These are phyloP conservation scores for Endoconidiophora polonica DNA, from an alignment of 2,329 filamentous ascomycete genomes.

Conservation along the genomic window DNA sequence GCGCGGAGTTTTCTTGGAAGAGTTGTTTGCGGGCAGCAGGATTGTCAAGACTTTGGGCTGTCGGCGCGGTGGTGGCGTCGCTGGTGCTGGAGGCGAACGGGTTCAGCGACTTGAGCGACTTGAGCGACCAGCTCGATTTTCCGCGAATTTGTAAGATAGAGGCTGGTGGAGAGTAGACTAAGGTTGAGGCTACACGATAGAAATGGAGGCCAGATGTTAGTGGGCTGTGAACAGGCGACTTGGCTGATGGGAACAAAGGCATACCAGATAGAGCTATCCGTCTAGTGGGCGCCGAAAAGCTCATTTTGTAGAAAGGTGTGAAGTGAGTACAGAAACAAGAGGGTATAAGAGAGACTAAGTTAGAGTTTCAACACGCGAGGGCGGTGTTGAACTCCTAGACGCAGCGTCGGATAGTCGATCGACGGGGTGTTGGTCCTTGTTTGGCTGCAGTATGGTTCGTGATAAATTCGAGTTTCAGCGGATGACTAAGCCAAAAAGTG, in stretches of 20 bases:
- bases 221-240: neutral
- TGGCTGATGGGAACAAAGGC: neutral
- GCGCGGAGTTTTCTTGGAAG: slow-evolving; percentile 24
- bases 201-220: slow-evolving; percentile 1
- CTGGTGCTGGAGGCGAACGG: slow-evolving; percentile 12
- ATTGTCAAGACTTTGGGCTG: slow-evolving; percentile 25
- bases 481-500: too few relatives aligned
- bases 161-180: slow-evolving; percentile 7
- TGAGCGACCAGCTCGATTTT: slow-evolving; percentile 22
- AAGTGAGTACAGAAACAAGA: neutral
- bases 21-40: slow-evolving; percentile 27
- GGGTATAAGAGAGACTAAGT: too few relatives aligned
- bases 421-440: too few relatives aligned
- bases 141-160: slow-evolving; percentile 21
- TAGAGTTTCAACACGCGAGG: too few relatives aligned
- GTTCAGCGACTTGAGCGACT: slow-evolving; percentile 24
- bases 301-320: slow-evolving; percentile 12
- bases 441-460: too few relatives aligned
- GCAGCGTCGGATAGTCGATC: too few relatives aligned
- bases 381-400: too few relatives aligned
- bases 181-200: slow-evolving; percentile 15
- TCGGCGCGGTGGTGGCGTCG: slow-evolving; percentile 14
- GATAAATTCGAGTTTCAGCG: too few relatives aligned
- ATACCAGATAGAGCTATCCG: slow-evolving; percentile 14
- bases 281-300: slow-evolving; percentile 15